phyloP scores from a whole-genome alignment of 2,329 filamentous ascomycete genomes.

The Coniella lustricola region DNA sequence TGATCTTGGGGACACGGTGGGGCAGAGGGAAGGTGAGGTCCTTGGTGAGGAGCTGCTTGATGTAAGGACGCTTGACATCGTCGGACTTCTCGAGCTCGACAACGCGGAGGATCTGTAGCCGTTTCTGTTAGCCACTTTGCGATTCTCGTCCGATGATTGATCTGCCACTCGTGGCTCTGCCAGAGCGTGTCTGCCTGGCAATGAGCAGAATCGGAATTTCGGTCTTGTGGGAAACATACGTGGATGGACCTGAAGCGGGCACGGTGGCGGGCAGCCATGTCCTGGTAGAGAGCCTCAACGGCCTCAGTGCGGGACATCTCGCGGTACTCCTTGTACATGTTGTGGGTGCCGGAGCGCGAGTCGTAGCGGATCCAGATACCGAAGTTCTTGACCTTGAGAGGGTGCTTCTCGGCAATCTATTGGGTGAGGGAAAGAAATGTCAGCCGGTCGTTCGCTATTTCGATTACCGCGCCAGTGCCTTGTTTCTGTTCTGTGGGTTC shows the following conservation, averaged over 20 bases:
- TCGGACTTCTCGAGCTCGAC: conserved; percentile 93
- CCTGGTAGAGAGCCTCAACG: conserved; percentile 95
- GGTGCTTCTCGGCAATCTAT: conserved; percentile 97
- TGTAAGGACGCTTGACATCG: conserved; percentile 96
- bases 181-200: no score
- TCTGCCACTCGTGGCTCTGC: no score
- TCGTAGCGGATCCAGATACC: conserved; percentile 99
- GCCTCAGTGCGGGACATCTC: conserved; percentile 95
- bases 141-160: no score
- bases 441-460: conserved; percentile 9
- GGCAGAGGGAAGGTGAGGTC: conserved; percentile 96
- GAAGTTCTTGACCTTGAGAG: conserved; percentile 99
- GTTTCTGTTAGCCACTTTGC: conserved; percentile 27
- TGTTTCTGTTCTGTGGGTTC: no score
- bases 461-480: neutral
- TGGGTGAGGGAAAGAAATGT: conserved; percentile 12
- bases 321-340: conserved; percentile 99
- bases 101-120: conserved; percentile 83
- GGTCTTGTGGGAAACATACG: conserved; percentile 53
- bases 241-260: conserved; percentile 97
- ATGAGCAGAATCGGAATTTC: neutral
- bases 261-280: conserved; percentile 99
- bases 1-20: conserved; percentile 82
- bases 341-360: conserved; percentile 99
- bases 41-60: conserved; percentile 97